Percentiles rank a stretch among this genome's conserved stretches.
phyloP scores from a whole-genome alignment of 495 filamentous ascomycete species.

The Trichoderma orchidacearum region DNA sequence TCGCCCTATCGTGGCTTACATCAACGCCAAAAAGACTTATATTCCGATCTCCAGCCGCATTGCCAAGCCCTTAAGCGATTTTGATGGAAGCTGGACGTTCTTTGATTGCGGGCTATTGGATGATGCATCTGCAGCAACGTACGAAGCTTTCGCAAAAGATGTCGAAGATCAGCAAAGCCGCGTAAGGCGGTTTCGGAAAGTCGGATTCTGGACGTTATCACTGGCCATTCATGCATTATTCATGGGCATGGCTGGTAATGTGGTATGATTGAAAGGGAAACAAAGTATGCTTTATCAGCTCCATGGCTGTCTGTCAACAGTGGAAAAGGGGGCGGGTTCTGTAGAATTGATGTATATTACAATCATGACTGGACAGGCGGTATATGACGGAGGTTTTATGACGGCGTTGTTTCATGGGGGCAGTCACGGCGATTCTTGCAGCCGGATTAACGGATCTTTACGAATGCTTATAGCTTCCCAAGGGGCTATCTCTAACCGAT shows the following conservation, averaged over 20 bases:
- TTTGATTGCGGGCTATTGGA: conserved; percentile 93
- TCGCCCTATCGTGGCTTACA: conserved; percentile 95
- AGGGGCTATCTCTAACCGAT: background rate
- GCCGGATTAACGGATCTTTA: background rate
- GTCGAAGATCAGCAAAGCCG: conserved; percentile 76
- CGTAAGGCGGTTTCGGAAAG: conserved; percentile 81
- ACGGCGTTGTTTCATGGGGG: background rate
- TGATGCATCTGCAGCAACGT: conserved; percentile 86
- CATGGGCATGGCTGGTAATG: conserved; percentile 83
- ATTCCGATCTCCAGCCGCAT: conserved; percentile 92
- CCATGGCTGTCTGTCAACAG: background rate
- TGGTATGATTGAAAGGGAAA: conserved; percentile 26
- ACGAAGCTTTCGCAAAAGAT: conserved; percentile 79
- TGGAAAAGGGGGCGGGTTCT: background rate
- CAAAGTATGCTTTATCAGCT: background rate
- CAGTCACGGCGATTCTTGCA: background rate
- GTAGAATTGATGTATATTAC: background rate
- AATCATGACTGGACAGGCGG: background rate
- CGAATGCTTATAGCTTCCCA: background rate
- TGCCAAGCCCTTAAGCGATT: conserved; percentile 74
- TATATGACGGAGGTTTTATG: background rate
- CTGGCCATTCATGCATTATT: conserved; percentile 87
- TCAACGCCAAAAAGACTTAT: conserved; percentile 84
- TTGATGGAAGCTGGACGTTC: conserved; percentile 91
- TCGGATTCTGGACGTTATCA: conserved; percentile 90